Conservation (phyloP, 2,329 filamentous ascomycete genomes). For the Volutella citrinella region DNA sequence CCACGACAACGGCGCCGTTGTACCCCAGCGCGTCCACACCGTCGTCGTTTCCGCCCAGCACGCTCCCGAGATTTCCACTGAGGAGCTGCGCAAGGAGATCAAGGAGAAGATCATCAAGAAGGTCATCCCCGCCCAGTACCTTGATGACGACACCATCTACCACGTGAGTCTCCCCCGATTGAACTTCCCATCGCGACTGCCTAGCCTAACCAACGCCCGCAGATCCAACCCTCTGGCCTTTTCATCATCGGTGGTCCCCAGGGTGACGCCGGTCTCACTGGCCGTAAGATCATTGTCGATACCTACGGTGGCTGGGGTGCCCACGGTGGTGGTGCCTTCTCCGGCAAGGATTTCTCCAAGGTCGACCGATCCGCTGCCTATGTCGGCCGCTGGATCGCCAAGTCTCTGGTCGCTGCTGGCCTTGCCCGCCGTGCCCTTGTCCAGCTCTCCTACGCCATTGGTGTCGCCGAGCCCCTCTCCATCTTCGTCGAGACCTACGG, state of each 20-base stretch:
- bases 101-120: constrained; percentile 96
- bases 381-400: constrained; percentile 97
- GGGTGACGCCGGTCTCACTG: constrained; percentile 97
- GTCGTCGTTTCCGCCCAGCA: constrained; percentile 97
- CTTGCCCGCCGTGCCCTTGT: constrained; percentile 91
- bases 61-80: constrained; percentile 81
- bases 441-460: constrained; percentile 98
- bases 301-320: constrained; percentile 99
- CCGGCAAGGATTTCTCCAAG: constrained; percentile 99
- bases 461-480: constrained; percentile 95
- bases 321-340: constrained; percentile 99
- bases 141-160: constrained; percentile 92
- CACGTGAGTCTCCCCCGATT: constrained; percentile 69
- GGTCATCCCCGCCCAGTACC: constrained; percentile 87
- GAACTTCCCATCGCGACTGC: no score
- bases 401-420: constrained; percentile 87
- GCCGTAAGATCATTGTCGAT: constrained; percentile 99
- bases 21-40: constrained; percentile 91
- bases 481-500: constrained; percentile 98
- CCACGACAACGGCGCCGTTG: constrained; percentile 90
- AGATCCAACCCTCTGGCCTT: constrained; percentile 93
- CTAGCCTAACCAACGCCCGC: no score
- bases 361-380: constrained; percentile 98
- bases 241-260: constrained; percentile 99
- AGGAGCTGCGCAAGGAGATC: constrained; percentile 91